Conservation (phyloP, 1,284 basidiomycete genomes). For the Ganoderma leucocontextum region DNA sequence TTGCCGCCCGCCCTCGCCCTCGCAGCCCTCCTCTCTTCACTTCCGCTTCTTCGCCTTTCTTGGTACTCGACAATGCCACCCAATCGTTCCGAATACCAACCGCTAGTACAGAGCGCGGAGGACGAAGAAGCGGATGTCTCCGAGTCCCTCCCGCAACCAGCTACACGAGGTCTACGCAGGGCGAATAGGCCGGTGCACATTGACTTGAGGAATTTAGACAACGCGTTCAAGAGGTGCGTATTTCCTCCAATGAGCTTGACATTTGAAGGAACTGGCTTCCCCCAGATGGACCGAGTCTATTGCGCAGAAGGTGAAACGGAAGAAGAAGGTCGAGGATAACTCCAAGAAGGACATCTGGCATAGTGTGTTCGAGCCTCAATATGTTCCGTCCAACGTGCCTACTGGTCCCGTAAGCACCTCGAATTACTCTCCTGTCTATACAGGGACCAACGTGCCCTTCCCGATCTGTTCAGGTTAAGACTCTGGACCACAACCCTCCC, state of each 20-base stretch:
- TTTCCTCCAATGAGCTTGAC: neutral
- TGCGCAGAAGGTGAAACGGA: slow-evolving; percentile 81
- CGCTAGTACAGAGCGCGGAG: slow-evolving; percentile 64
- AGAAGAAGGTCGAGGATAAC: slow-evolving; percentile 75
- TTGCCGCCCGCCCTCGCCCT: slow-evolving; percentile 6
- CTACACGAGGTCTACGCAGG: slow-evolving; percentile 52
- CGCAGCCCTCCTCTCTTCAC: slow-evolving; percentile 12
- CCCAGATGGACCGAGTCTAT: slow-evolving; percentile 85
- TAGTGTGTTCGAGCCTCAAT: slow-evolving; percentile 77
- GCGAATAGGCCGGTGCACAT: slow-evolving; percentile 66
- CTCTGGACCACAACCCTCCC: slow-evolving; percentile 78
- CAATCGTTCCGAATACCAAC: slow-evolving; percentile 70
- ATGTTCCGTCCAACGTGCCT: slow-evolving; percentile 41
- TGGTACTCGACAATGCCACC: slow-evolving; percentile 48
- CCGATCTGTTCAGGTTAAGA: slow-evolving; percentile 60
- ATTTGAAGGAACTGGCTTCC: neutral
- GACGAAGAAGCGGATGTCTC: slow-evolving; percentile 58
- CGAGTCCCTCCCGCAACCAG: slow-evolving; percentile 44
- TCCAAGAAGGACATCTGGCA: slow-evolving; percentile 77
- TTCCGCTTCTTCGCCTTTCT: slow-evolving; percentile 5
- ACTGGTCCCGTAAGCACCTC: slow-evolving; percentile 12
- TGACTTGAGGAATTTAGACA: slow-evolving; percentile 80
- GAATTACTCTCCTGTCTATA: neutral
- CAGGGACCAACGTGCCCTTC: neutral
- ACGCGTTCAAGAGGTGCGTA: slow-evolving; percentile 78